phyloP scores from a whole-genome alignment of 148 eudicot genomes.

The Polygonum maritimum region DNA sequence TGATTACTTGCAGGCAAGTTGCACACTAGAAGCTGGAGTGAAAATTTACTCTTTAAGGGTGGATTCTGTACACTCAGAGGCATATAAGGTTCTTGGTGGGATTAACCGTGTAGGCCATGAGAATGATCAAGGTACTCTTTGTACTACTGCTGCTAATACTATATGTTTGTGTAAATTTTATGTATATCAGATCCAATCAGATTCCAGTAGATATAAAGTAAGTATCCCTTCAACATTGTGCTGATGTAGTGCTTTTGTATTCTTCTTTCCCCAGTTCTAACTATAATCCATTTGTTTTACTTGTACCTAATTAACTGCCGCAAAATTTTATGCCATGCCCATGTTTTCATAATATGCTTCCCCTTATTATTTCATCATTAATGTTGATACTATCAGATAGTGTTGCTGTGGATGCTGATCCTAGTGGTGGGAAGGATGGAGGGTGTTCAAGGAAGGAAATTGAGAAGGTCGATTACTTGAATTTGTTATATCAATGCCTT shows the following conservation, averaged over 20 bases:
- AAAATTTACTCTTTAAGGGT: constrained; percentile 92
- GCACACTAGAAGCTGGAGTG: constrained; percentile 96
- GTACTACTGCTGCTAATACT: background rate
- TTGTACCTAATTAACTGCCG: background rate
- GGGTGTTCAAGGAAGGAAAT: constrained; percentile 4
- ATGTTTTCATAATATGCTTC: background rate
- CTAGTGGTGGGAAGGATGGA: constrained; percentile 7
- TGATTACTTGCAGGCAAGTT: constrained; percentile 49
- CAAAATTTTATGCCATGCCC: background rate
- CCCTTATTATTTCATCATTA: background rate
- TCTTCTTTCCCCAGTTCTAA: background rate
- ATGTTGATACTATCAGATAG: background rate
- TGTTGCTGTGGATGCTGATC: background rate
- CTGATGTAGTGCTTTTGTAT: background rate
- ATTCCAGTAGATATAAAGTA: background rate
- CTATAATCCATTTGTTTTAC: background rate
- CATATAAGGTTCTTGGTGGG: constrained; percentile 96
- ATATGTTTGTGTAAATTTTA: background rate
- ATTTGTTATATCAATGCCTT: background rate
- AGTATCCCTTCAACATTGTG: background rate
- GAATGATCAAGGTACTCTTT: constrained; percentile 42
- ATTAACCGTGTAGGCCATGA: constrained; percentile 87
- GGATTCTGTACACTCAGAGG: constrained; percentile 94
- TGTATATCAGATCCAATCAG: background rate
- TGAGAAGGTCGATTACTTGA: constrained; percentile 10